Base-by-base conservation (phyloP, 2,329 filamentous ascomycete species). In the Pyrenophora tritici-repentis region DNA sequence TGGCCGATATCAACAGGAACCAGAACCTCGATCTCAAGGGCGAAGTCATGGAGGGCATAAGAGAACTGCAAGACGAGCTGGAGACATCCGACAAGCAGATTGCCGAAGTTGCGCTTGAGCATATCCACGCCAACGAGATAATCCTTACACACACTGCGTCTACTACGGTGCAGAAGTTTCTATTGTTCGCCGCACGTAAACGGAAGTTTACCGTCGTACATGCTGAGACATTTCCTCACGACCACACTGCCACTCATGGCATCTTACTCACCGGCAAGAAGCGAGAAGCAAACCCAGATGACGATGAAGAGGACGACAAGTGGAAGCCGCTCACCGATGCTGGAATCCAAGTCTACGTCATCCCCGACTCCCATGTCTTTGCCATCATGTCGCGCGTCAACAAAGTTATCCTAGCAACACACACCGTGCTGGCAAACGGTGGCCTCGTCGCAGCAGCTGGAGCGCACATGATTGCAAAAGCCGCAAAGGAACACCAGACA, bases 21-120 rank as follows among this genome's bases (percentile, higher is more conserved):
- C 56, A 62, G 78, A 46, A 58, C 32, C 83, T 89, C 53, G 88
- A 95, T 56, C 80, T 97, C 51, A 89, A 91, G 54, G 90, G 90
- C 12, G 94, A 97, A 74, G 88, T 97, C 20, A 87, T 97, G 59
- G 90, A 94, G 64, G 94, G 92, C 35, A 97, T 99, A 65, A 87
- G 91, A 65, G 94, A 99, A 73, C 91, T 99, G 53, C 89, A 96
- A 73, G 94, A 99, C 68, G 94, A 99, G 76, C 86, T 99, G 49
- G 88, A 89, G 59, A 89, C 93, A 69, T 91, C 91, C 6, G 94
- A 97, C 70, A 91, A 96, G 67, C 91, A 96, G 74, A 95, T 99
- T 63, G 90, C 93, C 2, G 85, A 86, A 17, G 89, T 91, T 59
- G 90, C 92, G 2, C 88, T 96, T 57, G 90, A 95, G 40, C 90